Evolutionary conservation across 1,139 yeast species (phyloP).

Genomic region (Suhomyces maxii): DNA sequence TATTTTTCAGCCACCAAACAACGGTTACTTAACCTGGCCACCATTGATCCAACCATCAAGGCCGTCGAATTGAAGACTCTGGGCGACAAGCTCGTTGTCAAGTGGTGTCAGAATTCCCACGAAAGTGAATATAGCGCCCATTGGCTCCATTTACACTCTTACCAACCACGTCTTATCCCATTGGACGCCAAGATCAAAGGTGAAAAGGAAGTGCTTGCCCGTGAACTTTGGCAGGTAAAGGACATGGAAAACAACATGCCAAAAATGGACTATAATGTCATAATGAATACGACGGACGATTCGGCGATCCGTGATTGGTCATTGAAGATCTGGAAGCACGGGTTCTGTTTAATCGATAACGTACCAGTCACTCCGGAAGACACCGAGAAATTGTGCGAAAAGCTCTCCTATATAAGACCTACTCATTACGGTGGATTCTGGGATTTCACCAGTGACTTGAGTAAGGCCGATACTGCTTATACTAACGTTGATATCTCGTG

Average conservation of each 20-base stretch:
- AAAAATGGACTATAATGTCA: conserved; percentile 50
- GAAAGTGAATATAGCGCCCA: conserved; percentile 42
- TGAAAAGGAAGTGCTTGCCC: conserved; percentile 29
- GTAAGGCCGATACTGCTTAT: conserved; percentile 74
- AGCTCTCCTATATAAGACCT: conserved; percentile 63
- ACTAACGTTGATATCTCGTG: conserved; percentile 66
- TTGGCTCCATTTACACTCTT: conserved; percentile 64
- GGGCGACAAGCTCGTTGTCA: conserved; percentile 24
- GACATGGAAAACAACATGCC: conserved; percentile 50
- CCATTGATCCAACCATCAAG: conserved; percentile 48
- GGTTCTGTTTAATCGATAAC: conserved; percentile 63
- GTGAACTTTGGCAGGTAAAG: conserved; percentile 50
- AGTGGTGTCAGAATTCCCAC: conserved; percentile 55
- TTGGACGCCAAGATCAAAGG: conserved; percentile 27
- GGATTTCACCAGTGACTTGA: conserved; percentile 75
- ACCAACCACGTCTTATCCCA: conserved; percentile 50
- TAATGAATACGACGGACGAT: conserved; percentile 38
- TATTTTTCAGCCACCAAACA: conserved; percentile 64
- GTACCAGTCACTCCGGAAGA: conserved; percentile 65
- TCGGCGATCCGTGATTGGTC: conserved; percentile 60
- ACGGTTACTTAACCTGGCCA: conserved; percentile 59
- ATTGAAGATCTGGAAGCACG: conserved; percentile 56
- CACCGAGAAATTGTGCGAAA: conserved; percentile 59
- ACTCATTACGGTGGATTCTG: conserved; percentile 83
- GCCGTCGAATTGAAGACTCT: conserved; percentile 25